Evolutionary conservation across 2,329 filamentous ascomycete genomes (phyloP).

Genomic region (Neophaeococcomyces aloes): DNA sequence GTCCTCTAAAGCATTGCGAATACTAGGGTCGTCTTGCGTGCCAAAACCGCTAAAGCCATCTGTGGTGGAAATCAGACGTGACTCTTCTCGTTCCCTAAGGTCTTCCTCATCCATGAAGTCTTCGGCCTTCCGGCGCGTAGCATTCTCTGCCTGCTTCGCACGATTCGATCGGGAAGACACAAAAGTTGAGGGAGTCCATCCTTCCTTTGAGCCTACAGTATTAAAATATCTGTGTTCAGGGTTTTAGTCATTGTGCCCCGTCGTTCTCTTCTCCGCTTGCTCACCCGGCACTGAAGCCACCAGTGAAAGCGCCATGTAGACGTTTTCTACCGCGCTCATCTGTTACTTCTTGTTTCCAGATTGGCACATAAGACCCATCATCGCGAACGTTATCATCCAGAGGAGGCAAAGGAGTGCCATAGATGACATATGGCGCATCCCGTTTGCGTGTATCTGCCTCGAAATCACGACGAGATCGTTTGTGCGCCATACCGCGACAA

Average conservation of each 20-base stretch:
- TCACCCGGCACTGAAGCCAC: slow-evolving; percentile 92
- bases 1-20: slow-evolving; percentile 53
- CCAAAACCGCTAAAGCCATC: slow-evolving; percentile 68
- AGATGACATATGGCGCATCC: slow-evolving; percentile 64
- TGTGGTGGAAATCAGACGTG: slow-evolving; percentile 61
- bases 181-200: slow-evolving; percentile 88
- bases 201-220: slow-evolving; percentile 94
- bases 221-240: slow-evolving; percentile 69
- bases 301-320: slow-evolving; percentile 91
- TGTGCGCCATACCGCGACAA: slow-evolving; percentile 53
- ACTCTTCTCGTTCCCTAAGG: slow-evolving; percentile 72
- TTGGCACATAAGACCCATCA: slow-evolving; percentile 80
- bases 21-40: slow-evolving; percentile 45
- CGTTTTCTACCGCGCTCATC: slow-evolving; percentile 86
- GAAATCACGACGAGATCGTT: slow-evolving; percentile 67
- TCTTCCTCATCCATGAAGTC: slow-evolving; percentile 99
- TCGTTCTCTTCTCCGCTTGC: slow-evolving; percentile 29
- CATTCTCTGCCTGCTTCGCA: slow-evolving; percentile 49
- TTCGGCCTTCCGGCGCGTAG: slow-evolving; percentile 55
- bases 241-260: slow-evolving; percentile 27
- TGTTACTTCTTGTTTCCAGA: slow-evolving; percentile 98
- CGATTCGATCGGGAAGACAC: slow-evolving; percentile 78
- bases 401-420: slow-evolving; percentile 75
- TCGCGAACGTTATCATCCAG: slow-evolving; percentile 67
- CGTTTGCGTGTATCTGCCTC: slow-evolving; percentile 60